Percentiles rank a stretch among this genome's conserved stretches.
Evolutionary conservation across 2,329 filamentous ascomycete genomes (phyloP).

Genomic region (Venturia pyrina): DNA sequence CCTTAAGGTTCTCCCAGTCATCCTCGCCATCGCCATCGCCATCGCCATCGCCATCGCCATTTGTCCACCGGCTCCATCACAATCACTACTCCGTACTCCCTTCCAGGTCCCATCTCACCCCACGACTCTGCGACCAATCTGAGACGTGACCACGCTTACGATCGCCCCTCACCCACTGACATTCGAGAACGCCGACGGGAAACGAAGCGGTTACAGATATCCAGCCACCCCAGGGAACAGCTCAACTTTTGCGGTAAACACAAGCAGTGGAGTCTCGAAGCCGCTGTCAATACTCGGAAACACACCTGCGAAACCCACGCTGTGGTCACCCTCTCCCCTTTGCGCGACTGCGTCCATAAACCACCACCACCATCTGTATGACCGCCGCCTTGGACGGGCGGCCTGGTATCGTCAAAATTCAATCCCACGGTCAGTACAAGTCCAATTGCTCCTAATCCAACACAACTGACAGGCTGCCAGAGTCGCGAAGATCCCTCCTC

Average conservation of each 20-base stretch:
- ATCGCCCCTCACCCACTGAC: background rate
- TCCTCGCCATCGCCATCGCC: background rate
- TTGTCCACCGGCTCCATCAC: too few relatives aligned
- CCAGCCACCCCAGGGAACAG: background rate
- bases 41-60: background rate
- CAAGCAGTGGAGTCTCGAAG: background rate
- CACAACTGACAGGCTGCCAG: background rate
- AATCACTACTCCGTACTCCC: too few relatives aligned
- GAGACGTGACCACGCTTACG: background rate
- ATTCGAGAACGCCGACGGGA: background rate
- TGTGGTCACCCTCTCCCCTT: background rate
- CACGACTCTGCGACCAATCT: background rate
- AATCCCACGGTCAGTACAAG: background rate
- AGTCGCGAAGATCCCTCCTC: conserved; percentile 11
- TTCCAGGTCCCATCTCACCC: too few relatives aligned
- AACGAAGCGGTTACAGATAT: background rate
- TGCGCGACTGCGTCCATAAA: background rate
- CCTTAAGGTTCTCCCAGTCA: background rate
- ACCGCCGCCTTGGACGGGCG: background rate
- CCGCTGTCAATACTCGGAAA: background rate
- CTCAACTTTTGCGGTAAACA: background rate
- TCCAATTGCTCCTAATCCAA: background rate
- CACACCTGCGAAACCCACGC: background rate
- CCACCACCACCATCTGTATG: background rate
- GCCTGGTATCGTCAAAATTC: conserved; percentile 7